Percentiles rank a stretch among this genome's conserved stretches.
phyloP scores from a whole-genome alignment of 2,329 filamentous ascomycete genomes.

The Ascosphaera pollenicola region DNA sequence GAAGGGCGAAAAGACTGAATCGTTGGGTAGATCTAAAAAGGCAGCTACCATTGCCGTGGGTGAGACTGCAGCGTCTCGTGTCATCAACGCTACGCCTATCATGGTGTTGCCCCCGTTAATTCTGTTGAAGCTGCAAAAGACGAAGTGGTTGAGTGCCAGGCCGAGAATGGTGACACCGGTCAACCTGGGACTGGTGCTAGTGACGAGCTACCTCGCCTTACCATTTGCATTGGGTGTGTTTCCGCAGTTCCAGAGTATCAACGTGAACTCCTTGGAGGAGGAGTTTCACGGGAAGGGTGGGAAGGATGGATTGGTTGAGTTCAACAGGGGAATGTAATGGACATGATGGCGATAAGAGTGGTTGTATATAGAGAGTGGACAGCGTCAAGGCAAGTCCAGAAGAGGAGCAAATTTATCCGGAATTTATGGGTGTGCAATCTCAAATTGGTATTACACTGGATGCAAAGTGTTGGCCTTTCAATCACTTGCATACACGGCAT shows the following conservation, averaged over 20 bases:
- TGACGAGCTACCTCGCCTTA: constrained; percentile 69
- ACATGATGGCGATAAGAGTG: neutral
- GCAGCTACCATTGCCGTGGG: constrained; percentile 76
- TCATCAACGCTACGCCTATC: constrained; percentile 86
- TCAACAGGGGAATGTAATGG: constrained; percentile 72
- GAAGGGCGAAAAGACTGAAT: constrained; percentile 42
- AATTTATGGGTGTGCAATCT: no score
- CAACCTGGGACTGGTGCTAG: constrained; percentile 70
- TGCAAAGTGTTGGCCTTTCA: no score
- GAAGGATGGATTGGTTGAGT: constrained; percentile 65
- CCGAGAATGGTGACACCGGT: constrained; percentile 60
- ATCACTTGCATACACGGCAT: no score
- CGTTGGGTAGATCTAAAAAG: constrained; percentile 67
- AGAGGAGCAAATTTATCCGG: no score
- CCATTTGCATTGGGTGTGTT: constrained; percentile 81
- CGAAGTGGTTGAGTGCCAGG: constrained; percentile 55
- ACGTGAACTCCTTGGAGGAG: constrained; percentile 52
- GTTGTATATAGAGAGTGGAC: neutral
- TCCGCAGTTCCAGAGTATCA: constrained; percentile 70
- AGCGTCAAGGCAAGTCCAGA: no score
- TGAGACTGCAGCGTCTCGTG: constrained; percentile 77
- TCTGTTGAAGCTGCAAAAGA: constrained; percentile 64
- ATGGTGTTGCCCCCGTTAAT: constrained; percentile 88
- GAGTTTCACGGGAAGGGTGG: constrained; percentile 73
- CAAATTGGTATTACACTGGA: no score